Percentiles rank a stretch among this genome's conserved stretches.
These are phyloP conservation scores for Entomortierella chlamydospora DNA, from an alignment of 192 early-diverging fungal genomes.

Conservation along the genomic window DNA sequence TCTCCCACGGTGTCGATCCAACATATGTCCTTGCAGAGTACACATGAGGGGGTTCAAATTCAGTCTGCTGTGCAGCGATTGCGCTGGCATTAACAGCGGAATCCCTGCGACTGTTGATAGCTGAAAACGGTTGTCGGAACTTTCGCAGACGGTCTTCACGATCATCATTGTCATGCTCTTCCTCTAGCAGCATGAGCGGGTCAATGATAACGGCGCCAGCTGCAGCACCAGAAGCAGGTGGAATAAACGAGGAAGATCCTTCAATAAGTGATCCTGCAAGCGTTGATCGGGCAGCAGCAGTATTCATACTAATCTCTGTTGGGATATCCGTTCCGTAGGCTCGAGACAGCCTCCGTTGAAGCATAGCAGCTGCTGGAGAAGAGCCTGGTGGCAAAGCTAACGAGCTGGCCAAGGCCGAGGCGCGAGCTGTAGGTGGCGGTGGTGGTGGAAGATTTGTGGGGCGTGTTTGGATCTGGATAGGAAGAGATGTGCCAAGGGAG, in stretches of 20 bases:
- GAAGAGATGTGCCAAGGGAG: conserved; percentile 38
- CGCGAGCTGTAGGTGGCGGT: conserved; percentile 7
- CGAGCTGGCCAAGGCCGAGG: conserved; percentile 27
- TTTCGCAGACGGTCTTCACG: conserved; percentile 26
- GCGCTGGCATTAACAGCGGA: background rate
- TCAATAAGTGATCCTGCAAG: conserved; percentile 26
- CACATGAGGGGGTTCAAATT: conserved; percentile 53
- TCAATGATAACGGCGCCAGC: conserved; percentile 34
- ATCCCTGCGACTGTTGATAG: conserved; percentile 45
- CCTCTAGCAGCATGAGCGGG: conserved; percentile 50
- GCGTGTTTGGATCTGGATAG: conserved; percentile 40
- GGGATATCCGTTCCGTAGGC: conserved; percentile 30
- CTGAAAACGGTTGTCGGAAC: conserved; percentile 29
- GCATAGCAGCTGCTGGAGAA: conserved; percentile 47
- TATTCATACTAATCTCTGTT: background rate
- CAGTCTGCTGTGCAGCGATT: conserved; percentile 2
- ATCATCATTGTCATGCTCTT: conserved; percentile 47
- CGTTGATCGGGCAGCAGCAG: background rate
- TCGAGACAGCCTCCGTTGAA: conserved; percentile 44
- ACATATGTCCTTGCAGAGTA: conserved; percentile 48
- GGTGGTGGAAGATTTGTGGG: conserved; percentile 8
- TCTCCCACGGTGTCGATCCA: conserved; percentile 50
- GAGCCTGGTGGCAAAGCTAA: conserved; percentile 49
- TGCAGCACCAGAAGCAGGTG: conserved; percentile 2
- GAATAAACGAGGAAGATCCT: background rate